These are phyloP conservation scores for Aspergillus brasiliensis DNA, from an alignment of 2,329 filamentous ascomycete genomes.

Conservation along the genomic window DNA sequence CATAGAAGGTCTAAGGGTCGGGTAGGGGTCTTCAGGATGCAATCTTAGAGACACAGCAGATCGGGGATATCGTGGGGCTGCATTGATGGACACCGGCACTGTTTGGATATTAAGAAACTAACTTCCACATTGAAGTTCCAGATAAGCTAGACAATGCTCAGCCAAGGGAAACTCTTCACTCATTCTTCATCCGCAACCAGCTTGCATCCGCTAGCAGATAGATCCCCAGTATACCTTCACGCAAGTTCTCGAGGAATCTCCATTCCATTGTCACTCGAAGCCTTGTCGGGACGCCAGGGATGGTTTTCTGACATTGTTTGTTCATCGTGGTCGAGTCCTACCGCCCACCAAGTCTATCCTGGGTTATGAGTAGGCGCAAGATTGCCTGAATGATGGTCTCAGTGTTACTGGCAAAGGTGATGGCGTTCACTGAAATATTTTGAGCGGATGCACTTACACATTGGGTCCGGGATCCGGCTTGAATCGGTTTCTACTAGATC, in stretches of 20 bases:
- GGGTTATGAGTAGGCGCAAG: neutral
- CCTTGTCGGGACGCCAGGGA: neutral
- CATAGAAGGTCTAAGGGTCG: constrained; percentile 6
- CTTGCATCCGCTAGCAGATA: neutral
- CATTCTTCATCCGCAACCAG: neutral
- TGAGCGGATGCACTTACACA: neutral
- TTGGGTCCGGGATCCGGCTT: neutral
- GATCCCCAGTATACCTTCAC: neutral
- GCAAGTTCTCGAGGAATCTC: neutral
- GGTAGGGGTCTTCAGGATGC: neutral
- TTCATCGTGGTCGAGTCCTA: neutral
- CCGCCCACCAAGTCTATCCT: neutral
- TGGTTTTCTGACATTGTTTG: too few species aligned
- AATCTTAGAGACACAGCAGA: neutral
- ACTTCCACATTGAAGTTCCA: neutral
- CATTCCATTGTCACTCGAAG: neutral
- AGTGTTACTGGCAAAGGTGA: neutral
- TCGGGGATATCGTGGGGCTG: neutral
- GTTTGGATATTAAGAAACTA: neutral
- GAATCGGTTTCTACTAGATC: neutral
- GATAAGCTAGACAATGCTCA: constrained; percentile 5
- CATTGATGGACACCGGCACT: neutral
- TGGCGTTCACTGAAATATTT: neutral
- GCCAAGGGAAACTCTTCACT: neutral
- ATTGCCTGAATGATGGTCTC: neutral